Evolutionary conservation across 345 rosid species (phyloP).

Genomic region (Linum usitatissimum): DNA sequence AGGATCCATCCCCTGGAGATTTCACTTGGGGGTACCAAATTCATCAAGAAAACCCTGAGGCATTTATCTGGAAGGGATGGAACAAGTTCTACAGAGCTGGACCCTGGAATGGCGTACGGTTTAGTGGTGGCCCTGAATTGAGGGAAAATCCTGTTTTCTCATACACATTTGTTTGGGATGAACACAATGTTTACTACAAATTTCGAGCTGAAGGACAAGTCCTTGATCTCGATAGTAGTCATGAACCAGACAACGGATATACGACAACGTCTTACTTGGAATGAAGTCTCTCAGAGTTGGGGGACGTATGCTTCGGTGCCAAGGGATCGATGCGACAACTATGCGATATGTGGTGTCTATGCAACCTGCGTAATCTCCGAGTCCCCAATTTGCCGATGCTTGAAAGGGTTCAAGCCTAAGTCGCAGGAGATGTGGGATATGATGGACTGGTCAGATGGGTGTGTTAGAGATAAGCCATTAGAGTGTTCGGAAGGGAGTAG

Average conservation of each 20-base stretch:
- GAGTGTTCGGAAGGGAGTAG: neutral
- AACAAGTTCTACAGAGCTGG: neutral
- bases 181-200: neutral
- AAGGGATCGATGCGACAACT: slow-evolving; percentile 4
- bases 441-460: slow-evolving; percentile 10
- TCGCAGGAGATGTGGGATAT: neutral
- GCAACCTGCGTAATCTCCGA: slow-evolving; percentile 4
- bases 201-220: neutral
- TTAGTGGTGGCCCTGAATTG: neutral
- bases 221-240: neutral
- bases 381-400: slow-evolving; percentile 1
- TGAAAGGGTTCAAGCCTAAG: slow-evolving; percentile 13
- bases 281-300: slow-evolving; percentile 1
- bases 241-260: neutral
- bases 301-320: neutral
- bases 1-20: neutral
- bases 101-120: slow-evolving; percentile 13
- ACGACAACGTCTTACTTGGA: neutral
- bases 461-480: neutral
- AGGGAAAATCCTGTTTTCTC: neutral
- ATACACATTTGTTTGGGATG: neutral
- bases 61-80: neutral
- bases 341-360: slow-evolving; percentile 9
- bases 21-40: neutral
- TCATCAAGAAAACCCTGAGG: neutral